Percentiles rank a stretch among this genome's conserved stretches.
These are phyloP conservation scores for Neurospora sp. DNA, from an alignment of 495 filamentous ascomycete species.

Conservation along the genomic window DNA sequence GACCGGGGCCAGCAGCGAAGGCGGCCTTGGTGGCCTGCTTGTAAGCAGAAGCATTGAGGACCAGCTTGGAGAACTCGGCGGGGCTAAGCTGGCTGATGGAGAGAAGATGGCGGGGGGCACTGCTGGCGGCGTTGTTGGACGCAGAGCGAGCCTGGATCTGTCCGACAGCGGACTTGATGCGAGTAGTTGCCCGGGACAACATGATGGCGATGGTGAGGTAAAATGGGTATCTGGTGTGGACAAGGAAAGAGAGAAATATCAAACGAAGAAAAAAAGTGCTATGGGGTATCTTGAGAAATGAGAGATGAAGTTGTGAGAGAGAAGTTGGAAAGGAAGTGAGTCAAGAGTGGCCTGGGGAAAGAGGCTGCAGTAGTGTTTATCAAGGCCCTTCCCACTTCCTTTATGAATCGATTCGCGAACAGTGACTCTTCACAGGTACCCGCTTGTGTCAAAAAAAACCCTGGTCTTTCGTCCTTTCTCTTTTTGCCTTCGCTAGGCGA, in stretches of 20 bases:
- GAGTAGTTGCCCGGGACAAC: slow-evolving; percentile 15
- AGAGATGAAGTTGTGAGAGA: not conserved
- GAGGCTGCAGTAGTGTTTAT: not conserved
- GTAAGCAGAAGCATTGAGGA: slow-evolving; percentile 66
- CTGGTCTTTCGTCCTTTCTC: not conserved
- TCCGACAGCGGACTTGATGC: slow-evolving; percentile 14
- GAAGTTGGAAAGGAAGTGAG: not conserved
- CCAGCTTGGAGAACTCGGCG: slow-evolving; percentile 66
- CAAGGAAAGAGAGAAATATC: not conserved
- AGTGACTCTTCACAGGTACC: not conserved
- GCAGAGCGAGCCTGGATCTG: slow-evolving; percentile 17
- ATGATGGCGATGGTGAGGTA: slow-evolving; percentile 6
- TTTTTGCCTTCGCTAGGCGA: not conserved
- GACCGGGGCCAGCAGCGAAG: slow-evolving; percentile 25
- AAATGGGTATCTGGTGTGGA: not conserved
- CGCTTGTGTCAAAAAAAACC: too few relatives aligned
- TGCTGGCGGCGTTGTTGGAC: slow-evolving; percentile 11
- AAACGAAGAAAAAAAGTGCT: not conserved
- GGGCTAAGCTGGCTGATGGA: slow-evolving; percentile 79
- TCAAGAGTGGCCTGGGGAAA: not conserved
- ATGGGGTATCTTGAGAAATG: not conserved
- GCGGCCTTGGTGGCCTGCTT: slow-evolving; percentile 72
- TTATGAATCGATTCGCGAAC: not conserved
- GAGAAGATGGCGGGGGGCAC: slow-evolving; percentile 66
- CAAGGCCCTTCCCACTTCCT: not conserved